These are phyloP conservation scores for Cutaneotrichosporon daszewskae DNA, from an alignment of 1,284 basidiomycete species.

Conservation along the genomic window DNA sequence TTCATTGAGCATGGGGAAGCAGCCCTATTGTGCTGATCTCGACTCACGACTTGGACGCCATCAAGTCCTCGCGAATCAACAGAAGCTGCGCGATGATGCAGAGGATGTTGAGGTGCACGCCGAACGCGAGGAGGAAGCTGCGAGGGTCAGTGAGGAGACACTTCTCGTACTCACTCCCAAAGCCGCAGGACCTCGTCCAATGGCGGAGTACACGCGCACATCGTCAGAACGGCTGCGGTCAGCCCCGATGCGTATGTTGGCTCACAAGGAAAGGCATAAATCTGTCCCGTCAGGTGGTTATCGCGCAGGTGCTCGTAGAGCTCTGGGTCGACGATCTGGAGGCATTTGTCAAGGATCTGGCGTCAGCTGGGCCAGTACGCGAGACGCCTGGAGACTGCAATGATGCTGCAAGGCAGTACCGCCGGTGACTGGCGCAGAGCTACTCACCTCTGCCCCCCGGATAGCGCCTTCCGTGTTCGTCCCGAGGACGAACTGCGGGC, in stretches of 20 bases:
- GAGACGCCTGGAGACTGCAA: no score
- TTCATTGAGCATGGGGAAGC: background rate
- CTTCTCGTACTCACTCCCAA: slow-evolving; percentile 61
- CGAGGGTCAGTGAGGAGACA: background rate
- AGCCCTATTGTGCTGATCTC: no score
- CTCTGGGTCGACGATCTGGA: slow-evolving; percentile 82
- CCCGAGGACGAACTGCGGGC: slow-evolving; percentile 91
- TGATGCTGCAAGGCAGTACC: no score
- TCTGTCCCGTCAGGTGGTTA: slow-evolving; percentile 93
- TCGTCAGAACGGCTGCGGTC: slow-evolving; percentile 72
- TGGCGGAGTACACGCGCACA: slow-evolving; percentile 94
- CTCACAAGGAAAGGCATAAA: slow-evolving; percentile 95
- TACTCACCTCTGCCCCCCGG: slow-evolving; percentile 74
- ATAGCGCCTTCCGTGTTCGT: slow-evolving; percentile 89
- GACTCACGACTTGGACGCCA: slow-evolving; percentile 70
- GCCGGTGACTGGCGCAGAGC: background rate
- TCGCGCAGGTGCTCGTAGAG: slow-evolving; percentile 73
- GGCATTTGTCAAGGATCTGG: slow-evolving; percentile 82
- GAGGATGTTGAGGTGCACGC: slow-evolving; percentile 89
- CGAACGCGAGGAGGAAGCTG: slow-evolving; percentile 84
- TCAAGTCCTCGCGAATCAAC: slow-evolving; percentile 81
- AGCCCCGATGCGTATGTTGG: background rate
- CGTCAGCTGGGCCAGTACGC: background rate
- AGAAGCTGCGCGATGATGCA: slow-evolving; percentile 93
- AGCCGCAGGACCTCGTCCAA: slow-evolving; percentile 86